These are phyloP conservation scores for Gamarada debralockiae DNA, from an alignment of 495 filamentous ascomycete species.

Conservation along the genomic window DNA sequence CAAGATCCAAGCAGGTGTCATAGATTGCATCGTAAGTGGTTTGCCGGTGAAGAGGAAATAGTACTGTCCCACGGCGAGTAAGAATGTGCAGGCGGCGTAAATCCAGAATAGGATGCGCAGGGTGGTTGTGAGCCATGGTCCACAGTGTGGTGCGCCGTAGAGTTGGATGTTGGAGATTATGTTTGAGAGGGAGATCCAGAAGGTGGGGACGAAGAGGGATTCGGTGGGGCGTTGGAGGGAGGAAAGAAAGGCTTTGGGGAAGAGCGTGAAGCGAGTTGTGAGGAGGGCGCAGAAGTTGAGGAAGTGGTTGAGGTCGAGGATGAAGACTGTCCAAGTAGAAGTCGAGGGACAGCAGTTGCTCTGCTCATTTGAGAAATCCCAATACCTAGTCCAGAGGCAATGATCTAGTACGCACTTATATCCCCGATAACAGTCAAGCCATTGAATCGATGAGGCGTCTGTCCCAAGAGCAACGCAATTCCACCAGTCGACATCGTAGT, in stretches of 20 bases:
- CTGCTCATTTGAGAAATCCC: too few species aligned
- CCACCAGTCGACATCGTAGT: slow-evolving; percentile 58
- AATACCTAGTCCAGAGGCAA: too few species aligned
- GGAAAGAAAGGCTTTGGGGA: slow-evolving; percentile 43
- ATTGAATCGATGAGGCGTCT: slow-evolving; percentile 53
- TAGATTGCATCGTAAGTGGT: slow-evolving; percentile 31
- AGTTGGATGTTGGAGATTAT: slow-evolving; percentile 54
- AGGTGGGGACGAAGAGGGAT: slow-evolving; percentile 64
- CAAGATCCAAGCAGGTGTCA: slow-evolving; percentile 52
- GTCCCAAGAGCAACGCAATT: slow-evolving; percentile 55
- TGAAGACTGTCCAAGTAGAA: slow-evolving; percentile 48
- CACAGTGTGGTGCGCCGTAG: slow-evolving; percentile 50
- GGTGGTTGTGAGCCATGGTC: slow-evolving; percentile 35
- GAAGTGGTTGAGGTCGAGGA: slow-evolving; percentile 61
- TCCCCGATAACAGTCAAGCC: slow-evolving; percentile 34
- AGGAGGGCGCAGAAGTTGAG: slow-evolving; percentile 40
- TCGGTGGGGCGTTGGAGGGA: slow-evolving; percentile 61
- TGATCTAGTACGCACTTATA: too few species aligned
- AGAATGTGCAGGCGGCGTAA: slow-evolving; percentile 41
- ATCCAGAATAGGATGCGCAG: slow-evolving; percentile 47
- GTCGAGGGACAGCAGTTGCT: slow-evolving; percentile 54
- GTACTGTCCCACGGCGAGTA: slow-evolving; percentile 45
- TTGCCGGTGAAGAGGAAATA: slow-evolving; percentile 45
- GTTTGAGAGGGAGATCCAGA: slow-evolving; percentile 60
- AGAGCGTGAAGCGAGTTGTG: slow-evolving; percentile 50